Evolutionary conservation across 495 filamentous ascomycete species (phyloP).

Genomic region (Geopyxis carbonaria): DNA sequence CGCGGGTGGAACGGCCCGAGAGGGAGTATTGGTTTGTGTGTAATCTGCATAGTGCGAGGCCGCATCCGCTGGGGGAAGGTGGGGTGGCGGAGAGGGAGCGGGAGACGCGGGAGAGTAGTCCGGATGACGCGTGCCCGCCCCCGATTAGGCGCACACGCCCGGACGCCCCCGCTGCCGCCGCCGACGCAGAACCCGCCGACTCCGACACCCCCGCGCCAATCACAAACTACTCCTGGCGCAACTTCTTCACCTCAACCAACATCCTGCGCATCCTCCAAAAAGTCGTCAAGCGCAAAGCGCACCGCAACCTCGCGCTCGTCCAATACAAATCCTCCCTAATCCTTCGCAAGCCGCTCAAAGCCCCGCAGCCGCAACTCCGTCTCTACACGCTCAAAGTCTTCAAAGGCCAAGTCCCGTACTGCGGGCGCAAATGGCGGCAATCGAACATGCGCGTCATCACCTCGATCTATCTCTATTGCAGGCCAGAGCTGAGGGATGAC

Average conservation of each 20-base stretch:
- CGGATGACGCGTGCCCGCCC: conserved; percentile 67
- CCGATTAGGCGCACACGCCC: conserved; percentile 48
- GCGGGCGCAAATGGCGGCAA: conserved; percentile 94
- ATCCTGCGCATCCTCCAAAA: conserved; percentile 92
- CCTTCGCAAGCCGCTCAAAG: conserved; percentile 73
- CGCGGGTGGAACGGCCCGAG: conserved; percentile 65
- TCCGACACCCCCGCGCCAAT: conserved; percentile 49
- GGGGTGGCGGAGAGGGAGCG: too few species aligned
- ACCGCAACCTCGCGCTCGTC: conserved; percentile 81
- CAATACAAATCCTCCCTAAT: conserved; percentile 86
- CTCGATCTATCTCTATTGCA: conserved; percentile 81
- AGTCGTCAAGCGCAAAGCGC: conserved; percentile 82
- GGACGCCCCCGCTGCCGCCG: conserved; percentile 7
- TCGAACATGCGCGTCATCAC: conserved; percentile 98
- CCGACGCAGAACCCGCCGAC: conserved; percentile 13
- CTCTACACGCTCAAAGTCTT: conserved; percentile 94
- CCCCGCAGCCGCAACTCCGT: conserved; percentile 70
- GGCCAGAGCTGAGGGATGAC: conserved; percentile 82
- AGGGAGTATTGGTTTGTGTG: conserved; percentile 85
- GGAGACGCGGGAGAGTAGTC: conserved; percentile 22
- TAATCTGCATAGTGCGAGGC: conserved; percentile 37
- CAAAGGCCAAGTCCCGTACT: conserved; percentile 96
- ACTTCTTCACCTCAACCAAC: conserved; percentile 87
- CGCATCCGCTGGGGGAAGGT: conserved; percentile 18
- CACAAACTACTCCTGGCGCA: conserved; percentile 77